phyloP scores from a whole-genome alignment of 2,329 filamentous ascomycete genomes.

The Ophidiomyces ophidiicola region DNA sequence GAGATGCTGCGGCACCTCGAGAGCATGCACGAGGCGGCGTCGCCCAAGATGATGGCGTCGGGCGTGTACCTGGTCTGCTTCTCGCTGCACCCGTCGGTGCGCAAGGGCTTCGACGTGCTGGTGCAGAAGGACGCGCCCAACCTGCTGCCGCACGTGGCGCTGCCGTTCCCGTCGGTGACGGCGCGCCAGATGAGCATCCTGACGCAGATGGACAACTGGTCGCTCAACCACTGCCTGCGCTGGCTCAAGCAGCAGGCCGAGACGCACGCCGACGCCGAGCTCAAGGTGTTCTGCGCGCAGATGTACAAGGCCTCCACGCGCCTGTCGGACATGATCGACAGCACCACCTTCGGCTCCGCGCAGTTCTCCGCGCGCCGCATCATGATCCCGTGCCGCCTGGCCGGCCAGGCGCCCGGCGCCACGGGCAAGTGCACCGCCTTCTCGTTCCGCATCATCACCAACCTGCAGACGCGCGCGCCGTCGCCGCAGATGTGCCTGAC shows the following conservation, averaged over 20 bases:
- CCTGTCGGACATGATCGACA: conserved; percentile 31
- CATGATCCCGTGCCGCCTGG: conserved; percentile 25
- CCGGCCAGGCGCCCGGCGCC: conserved; percentile 17
- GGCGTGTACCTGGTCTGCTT: conserved; percentile 35
- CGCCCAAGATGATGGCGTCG: conserved; percentile 19
- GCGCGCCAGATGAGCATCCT: conserved; percentile 45
- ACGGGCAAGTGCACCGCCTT: conserved; percentile 34
- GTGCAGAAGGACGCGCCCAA: conserved; percentile 46
- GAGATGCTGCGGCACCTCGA: conserved; percentile 51
- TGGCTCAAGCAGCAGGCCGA: conserved; percentile 23
- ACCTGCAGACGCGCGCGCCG: conserved; percentile 45
- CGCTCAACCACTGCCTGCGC: conserved; percentile 26
- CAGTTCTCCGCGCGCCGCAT: conserved; percentile 30
- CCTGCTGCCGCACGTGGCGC: conserved; percentile 47
- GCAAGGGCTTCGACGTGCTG: conserved; percentile 51
- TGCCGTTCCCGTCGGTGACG: conserved; percentile 44
- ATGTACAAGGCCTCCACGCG: conserved; percentile 32
- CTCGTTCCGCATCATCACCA: conserved; percentile 51
- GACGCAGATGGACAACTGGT: conserved; percentile 32
- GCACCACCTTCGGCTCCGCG: conserved; percentile 33
- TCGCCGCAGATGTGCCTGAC: conserved; percentile 46
- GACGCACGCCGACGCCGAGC: conserved; percentile 18
- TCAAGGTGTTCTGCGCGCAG: conserved; percentile 34
- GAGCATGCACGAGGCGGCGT: conserved; percentile 46
- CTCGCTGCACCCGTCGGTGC: conserved; percentile 37